Evolutionary conservation across 1,284 basidiomycete species (phyloP).

Genomic region (Marasmius oreades): DNA sequence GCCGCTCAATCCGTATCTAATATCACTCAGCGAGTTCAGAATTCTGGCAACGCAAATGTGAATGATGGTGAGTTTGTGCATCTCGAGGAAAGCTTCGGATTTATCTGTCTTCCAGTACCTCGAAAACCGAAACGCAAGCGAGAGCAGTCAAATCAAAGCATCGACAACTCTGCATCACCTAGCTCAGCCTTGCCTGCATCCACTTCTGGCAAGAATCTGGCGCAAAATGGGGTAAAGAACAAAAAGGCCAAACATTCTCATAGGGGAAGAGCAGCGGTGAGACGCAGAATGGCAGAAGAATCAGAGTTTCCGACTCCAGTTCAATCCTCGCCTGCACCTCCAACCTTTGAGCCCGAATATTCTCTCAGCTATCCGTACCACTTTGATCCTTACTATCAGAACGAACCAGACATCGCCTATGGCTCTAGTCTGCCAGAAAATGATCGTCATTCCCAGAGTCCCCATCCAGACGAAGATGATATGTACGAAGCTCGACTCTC

Average conservation of each 20-base stretch:
- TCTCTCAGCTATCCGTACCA: neutral
- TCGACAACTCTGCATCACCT: neutral
- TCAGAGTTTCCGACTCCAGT: neutral
- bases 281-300: neutral
- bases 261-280: neutral
- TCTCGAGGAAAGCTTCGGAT: neutral
- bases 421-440: neutral
- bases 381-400: neutral
- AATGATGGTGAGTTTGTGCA: neutral
- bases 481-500: constrained; percentile 6
- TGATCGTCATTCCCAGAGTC: neutral
- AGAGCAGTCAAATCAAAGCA: constrained; percentile 6
- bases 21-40: neutral
- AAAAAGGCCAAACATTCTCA: constrained; percentile 6
- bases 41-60: neutral
- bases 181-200: neutral
- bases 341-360: neutral
- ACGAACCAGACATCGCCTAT: neutral
- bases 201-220: neutral
- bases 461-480: constrained; percentile 5
- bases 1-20: neutral
- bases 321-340: neutral
- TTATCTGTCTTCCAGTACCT: neutral
- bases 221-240: neutral
- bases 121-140: constrained; percentile 14